phyloP scores from a whole-genome alignment of 306 rosid genomes.

The Cercis canadensis region DNA sequence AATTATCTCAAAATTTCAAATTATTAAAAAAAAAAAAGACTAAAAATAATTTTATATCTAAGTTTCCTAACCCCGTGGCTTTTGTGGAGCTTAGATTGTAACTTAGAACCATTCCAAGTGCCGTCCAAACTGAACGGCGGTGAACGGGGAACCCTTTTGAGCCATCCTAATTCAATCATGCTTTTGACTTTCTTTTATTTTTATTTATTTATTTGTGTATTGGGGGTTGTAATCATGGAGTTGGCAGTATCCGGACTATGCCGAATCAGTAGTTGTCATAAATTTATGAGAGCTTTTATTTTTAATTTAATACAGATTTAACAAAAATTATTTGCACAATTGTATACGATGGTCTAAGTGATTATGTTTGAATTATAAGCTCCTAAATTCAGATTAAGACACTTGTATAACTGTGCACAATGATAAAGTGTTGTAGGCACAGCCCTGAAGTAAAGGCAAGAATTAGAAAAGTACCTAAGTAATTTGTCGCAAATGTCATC shows the following conservation, averaged over 20 bases:
- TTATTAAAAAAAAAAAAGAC: too few relatives aligned
- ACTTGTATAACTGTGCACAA: too few relatives aligned
- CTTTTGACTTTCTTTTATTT: constrained; percentile 24
- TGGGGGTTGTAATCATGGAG: constrained; percentile 3
- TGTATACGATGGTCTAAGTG: too few relatives aligned
- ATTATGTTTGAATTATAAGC: too few relatives aligned
- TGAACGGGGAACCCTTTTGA: constrained; percentile 12
- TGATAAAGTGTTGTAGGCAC: too few relatives aligned
- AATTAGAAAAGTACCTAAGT: constrained; percentile 64
- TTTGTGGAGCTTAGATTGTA: too few relatives aligned
- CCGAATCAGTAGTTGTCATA: not conserved
- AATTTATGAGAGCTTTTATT: constrained; percentile 1
- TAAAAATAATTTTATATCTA: too few relatives aligned
- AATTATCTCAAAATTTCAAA: too few relatives aligned
- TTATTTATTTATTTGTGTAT: not conserved
- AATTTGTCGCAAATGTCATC: constrained; percentile 97
- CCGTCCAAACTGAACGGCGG: not conserved
- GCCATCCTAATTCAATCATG: not conserved
- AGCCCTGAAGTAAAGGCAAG: not conserved
- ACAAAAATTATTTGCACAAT: too few relatives aligned
- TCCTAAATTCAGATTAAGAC: too few relatives aligned
- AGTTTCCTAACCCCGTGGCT: too few relatives aligned
- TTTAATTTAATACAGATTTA: not conserved
- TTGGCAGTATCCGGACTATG: constrained; percentile 8
- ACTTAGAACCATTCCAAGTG: too few relatives aligned